phyloP scores from a whole-genome alignment of 139 green algal genomes.

The Eudorina sp. region DNA sequence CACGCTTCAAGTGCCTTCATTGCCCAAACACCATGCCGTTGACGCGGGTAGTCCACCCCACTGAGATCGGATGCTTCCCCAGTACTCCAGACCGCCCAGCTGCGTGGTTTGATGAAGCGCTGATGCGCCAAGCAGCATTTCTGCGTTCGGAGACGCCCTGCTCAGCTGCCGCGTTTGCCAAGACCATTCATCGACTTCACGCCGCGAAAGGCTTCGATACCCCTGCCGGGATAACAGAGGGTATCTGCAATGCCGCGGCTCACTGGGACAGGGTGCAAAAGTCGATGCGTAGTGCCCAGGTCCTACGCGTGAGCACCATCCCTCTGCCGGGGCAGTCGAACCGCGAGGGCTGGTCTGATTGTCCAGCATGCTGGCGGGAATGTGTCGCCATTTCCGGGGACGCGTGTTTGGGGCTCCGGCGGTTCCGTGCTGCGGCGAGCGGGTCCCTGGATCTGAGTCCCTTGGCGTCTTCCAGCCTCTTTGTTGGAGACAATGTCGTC shows the following conservation, averaged over 20 bases:
- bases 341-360: not conserved
- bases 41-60: not conserved
- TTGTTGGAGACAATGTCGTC: not conserved
- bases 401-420: not conserved
- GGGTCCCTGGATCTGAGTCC: not conserved
- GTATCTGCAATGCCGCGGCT: not conserved
- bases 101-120: not conserved
- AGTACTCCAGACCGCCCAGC: not conserved
- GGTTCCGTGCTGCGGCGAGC: not conserved
- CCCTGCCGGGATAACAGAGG: not conserved
- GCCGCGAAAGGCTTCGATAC: not conserved
- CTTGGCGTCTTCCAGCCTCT: not conserved
- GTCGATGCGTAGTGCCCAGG: not conserved
- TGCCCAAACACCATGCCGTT: not conserved
- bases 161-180: not conserved
- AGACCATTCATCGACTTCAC: not conserved
- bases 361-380: not conserved
- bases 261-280: not conserved
- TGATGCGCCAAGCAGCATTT: not conserved
- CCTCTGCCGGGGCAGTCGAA: too few species aligned
- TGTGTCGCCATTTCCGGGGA: not conserved
- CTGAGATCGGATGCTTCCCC: constrained; percentile 16
- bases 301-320: not conserved
- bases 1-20: not conserved
- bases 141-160: not conserved